phyloP scores from a whole-genome alignment of 2,329 filamentous ascomycete genomes.

The Penicillium sp. region DNA sequence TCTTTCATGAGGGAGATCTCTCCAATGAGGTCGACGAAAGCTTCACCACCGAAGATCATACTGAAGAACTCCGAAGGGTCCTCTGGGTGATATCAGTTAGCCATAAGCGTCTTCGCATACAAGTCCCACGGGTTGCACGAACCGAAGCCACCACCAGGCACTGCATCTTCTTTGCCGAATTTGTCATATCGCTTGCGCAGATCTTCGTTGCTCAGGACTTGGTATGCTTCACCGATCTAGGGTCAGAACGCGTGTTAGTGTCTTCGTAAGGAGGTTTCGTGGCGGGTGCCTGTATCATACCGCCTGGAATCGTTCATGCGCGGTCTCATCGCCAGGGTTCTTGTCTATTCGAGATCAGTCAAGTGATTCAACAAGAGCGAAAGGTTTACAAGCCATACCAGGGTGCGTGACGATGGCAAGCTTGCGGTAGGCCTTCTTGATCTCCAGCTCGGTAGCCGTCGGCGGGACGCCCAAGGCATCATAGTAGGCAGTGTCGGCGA shows the following conservation, averaged over 20 bases:
- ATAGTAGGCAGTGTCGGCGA: conserved; percentile 86
- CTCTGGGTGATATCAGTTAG: conserved; percentile 49
- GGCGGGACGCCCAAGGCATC: conserved; percentile 82
- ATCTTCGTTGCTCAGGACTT: conserved; percentile 81
- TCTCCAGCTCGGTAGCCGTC: conserved; percentile 85
- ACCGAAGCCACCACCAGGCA: conserved; percentile 88
- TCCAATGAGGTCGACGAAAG: conserved; percentile 94
- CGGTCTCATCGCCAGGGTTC: conserved; percentile 93
- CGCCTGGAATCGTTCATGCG: conserved; percentile 90
- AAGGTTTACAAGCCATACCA: conserved; percentile 52
- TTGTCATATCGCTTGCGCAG: conserved; percentile 94
- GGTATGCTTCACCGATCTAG: conserved; percentile 70
- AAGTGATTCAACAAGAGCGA: not conserved
- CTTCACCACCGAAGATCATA: conserved; percentile 96
- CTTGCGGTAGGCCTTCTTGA: conserved; percentile 96
- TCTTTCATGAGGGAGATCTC: conserved; percentile 99
- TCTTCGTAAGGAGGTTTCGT: not conserved
- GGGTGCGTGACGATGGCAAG: conserved; percentile 92
- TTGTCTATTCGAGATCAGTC: conserved; percentile 66
- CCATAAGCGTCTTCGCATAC: not conserved
- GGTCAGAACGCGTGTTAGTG: conserved; percentile 16
- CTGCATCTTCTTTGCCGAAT: conserved; percentile 91
- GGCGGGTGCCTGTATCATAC: conserved; percentile 51
- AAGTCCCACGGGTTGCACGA: conserved; percentile 25
- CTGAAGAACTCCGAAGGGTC: conserved; percentile 98